Evolutionary conservation across 2,329 filamentous ascomycete genomes (phyloP).

Genomic region (Ophiostoma triangulosporum): DNA sequence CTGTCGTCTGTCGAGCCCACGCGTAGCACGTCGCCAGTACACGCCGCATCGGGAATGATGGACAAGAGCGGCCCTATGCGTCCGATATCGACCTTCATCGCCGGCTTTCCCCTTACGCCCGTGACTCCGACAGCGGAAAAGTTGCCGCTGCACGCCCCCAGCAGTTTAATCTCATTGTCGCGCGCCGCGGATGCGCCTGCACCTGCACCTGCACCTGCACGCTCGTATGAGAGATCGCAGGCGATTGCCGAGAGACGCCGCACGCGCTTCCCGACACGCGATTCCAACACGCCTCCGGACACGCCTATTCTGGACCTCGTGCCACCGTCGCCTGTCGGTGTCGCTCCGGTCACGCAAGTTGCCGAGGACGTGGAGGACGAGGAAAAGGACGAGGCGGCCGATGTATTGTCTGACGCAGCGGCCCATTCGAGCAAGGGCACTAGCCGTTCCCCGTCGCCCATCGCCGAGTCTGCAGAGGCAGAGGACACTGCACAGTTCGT

Average conservation of each 20-base stretch:
- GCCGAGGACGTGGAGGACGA: neutral
- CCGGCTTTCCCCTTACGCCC: neutral
- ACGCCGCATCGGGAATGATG: neutral
- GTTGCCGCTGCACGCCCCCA: neutral
- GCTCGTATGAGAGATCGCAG: neutral
- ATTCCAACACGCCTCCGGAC: slow-evolving; percentile 1
- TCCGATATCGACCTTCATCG: neutral
- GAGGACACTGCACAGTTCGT: neutral
- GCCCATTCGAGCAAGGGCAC: neutral
- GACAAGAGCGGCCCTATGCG: neutral
- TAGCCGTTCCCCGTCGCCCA: neutral
- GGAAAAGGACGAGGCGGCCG: neutral
- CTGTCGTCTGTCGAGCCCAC: neutral
- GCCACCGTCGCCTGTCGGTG: neutral
- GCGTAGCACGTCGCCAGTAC: neutral
- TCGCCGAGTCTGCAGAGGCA: neutral
- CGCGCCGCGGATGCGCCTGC: neutral
- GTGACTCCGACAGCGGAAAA: neutral
- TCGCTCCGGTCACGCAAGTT: neutral
- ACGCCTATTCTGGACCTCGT: neutral
- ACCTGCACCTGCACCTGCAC: neutral
- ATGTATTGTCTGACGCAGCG: neutral
- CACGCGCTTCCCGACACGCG: neutral
- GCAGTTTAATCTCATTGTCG: neutral
- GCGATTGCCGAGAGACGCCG: neutral